Base-by-base conservation (phyloP, 306 rosid species). In the Prunus campanulata region DNA sequence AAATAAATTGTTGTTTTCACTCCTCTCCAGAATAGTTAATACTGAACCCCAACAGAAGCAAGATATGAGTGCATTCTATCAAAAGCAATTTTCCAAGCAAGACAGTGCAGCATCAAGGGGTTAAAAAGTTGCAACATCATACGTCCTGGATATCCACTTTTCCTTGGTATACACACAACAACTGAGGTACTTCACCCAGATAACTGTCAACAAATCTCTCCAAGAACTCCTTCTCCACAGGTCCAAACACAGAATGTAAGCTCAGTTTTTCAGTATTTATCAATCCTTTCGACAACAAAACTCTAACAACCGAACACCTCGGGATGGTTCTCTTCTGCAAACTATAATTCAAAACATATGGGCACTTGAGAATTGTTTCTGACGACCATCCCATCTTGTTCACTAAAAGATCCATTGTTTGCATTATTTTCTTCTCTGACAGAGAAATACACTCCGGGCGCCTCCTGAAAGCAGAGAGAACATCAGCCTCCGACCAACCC, bases 401-500 rank as follows among this genome's bases (percentile, higher is more conserved):
- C 16, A 83, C 79, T 59, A 85, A 83, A 22, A 85, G 72, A 61
- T 42, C 55, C 91, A 86, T 83, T 6, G 70, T 22, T 25, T 49
- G 66, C 67, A 59, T 11, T 16, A 88, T 80, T 72, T 88, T 87
- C 16, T 78, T 72, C 46, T 48, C 63, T 0, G 88, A 85, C 2
- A 18, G 2, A 24, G 35, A 2, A 82, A 88, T 71, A 73, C 79
- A 80, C 3, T 48, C 3, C 0, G 91, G 93, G 2, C 32, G 35
- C 80, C 7, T 78, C 56, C 22, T 16, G 70, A 86, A 90, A 6
- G 85, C 88, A 13, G 29, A 11, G 11, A 47, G 61, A 16, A 78
- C 47, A 3, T 75, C 75, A 3, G 82, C 88, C 19, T 88, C 82
- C 2, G 85, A 65, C 82, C 82, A 90, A n/a, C 93, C 96, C 91